A percentile compares a stretch with the other conserved stretches of the same genome.
Evolutionary conservation across 768 basidiomycete species (phyloP).

Genomic region (Pleurotus sapidus): DNA sequence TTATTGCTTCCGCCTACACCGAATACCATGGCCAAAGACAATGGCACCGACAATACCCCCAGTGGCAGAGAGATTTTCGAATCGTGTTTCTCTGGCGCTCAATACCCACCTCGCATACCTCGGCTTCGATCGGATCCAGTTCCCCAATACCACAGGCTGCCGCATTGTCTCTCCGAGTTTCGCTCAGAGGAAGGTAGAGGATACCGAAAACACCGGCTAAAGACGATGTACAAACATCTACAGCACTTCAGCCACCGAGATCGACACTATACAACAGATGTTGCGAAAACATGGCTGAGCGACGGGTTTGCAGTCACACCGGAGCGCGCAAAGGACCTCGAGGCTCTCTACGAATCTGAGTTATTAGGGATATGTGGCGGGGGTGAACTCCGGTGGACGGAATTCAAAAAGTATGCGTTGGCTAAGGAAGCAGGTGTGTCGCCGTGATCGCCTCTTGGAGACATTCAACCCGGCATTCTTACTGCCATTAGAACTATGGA

Average conservation of each 20-base stretch:
- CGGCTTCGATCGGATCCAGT: conserved; percentile 54
- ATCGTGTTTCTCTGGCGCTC: conserved; percentile 46
- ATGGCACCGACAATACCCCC: conserved; percentile 16
- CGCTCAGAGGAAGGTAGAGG: conserved; percentile 60
- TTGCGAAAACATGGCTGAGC: conserved; percentile 13
- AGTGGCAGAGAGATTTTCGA: conserved; percentile 53
- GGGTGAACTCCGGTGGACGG: conserved; percentile 60
- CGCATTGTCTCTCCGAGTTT: conserved; percentile 61
- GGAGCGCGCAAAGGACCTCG: conserved; percentile 60
- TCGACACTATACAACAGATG: conserved; percentile 7
- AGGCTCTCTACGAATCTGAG: conserved; percentile 76
- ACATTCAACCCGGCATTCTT: conserved; percentile 10
- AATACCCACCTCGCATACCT: conserved; percentile 56
- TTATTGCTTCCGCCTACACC: not conserved
- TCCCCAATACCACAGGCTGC: conserved; percentile 24
- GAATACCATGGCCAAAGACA: conserved; percentile 4
- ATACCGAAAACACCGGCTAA: conserved; percentile 56
- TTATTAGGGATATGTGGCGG: conserved; percentile 52
- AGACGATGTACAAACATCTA: conserved; percentile 63
- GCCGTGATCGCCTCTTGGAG: conserved; percentile 6
- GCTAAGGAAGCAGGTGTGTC: conserved; percentile 77
- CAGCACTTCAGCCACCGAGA: conserved; percentile 23
- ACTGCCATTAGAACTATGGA: conserved; percentile 72
- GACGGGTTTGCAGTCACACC: conserved; percentile 39
- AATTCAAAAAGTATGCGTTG: conserved; percentile 73